These are phyloP conservation scores for Colletotrichum somersetense DNA, from an alignment of 2,329 filamentous ascomycete species.

Conservation along the genomic window DNA sequence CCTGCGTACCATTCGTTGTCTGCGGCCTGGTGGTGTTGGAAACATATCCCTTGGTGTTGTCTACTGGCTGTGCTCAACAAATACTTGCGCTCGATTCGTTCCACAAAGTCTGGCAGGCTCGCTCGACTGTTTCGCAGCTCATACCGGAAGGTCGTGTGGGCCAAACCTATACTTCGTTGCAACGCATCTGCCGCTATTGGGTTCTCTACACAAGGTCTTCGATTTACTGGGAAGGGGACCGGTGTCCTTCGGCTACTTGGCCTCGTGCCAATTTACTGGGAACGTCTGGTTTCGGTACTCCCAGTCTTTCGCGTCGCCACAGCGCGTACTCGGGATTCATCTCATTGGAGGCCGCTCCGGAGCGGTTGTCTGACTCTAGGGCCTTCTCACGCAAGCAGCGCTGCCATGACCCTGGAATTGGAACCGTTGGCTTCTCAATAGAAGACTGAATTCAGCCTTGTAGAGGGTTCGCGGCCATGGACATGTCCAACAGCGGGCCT, in stretches of 20 bases:
- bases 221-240: neutral
- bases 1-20: neutral
- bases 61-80: neutral
- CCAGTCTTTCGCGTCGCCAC: neutral
- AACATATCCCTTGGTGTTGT: neutral
- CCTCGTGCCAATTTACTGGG: neutral
- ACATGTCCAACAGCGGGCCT: slow-evolving; percentile 33
- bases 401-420: slow-evolving; percentile 8
- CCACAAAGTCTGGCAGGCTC: slow-evolving; percentile 8
- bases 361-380: neutral
- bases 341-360: neutral
- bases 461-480: slow-evolving; percentile 15
- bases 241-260: neutral
- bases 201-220: neutral
- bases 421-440: neutral
- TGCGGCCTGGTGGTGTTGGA: neutral
- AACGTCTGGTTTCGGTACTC: neutral
- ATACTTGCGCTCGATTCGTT: neutral
- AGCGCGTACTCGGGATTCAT: neutral
- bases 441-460: neutral
- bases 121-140: slow-evolving; percentile 8
- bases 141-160: neutral
- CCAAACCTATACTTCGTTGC: slow-evolving; percentile 1
- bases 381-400: neutral
- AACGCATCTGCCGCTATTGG: slow-evolving; percentile 9